A percentile compares a stretch with the other conserved stretches of the same genome.
Evolutionary conservation across 148 eudicot species (phyloP).

Genomic region (Cornus suecica): DNA sequence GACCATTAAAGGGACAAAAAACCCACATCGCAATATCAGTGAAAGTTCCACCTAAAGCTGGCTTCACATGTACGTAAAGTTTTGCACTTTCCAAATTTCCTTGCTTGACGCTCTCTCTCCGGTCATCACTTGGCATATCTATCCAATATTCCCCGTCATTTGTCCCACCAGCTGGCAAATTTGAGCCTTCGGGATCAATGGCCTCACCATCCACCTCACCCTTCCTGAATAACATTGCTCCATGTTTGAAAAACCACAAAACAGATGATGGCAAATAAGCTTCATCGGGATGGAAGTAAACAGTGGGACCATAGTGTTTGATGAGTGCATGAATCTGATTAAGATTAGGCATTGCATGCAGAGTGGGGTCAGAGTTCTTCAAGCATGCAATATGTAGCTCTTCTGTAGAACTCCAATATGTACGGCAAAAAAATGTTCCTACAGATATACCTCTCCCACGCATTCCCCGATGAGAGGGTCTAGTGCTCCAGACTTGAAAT

Average conservation of each 20-base stretch:
- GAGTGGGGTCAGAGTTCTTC: constrained; percentile 46
- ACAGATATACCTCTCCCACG: constrained; percentile 60
- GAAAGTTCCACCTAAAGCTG: constrained; percentile 78
- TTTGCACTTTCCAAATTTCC: constrained; percentile 67
- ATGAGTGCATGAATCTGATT: constrained; percentile 76
- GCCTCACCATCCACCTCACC: constrained; percentile 40
- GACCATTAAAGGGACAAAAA: constrained; percentile 88
- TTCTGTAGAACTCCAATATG: constrained; percentile 33
- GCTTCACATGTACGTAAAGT: constrained; percentile 84
- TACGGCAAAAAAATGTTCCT: constrained; percentile 71
- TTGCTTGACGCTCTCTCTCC: constrained; percentile 44
- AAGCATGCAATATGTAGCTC: constrained; percentile 52
- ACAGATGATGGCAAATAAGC: constrained; percentile 80
- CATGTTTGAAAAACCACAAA: constrained; percentile 72
- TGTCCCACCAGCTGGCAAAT: constrained; percentile 68
- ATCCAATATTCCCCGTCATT: constrained; percentile 79
- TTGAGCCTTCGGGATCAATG: constrained; percentile 64
- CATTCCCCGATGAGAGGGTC: constrained; percentile 73
- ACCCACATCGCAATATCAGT: constrained; percentile 92
- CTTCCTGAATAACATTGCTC: constrained; percentile 51
- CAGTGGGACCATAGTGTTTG: constrained; percentile 77
- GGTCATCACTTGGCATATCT: constrained; percentile 59
- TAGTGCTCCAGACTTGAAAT: constrained; percentile 61
- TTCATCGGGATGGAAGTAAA: constrained; percentile 86
- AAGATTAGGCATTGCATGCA: constrained; percentile 68